Base-by-base conservation (phyloP, 306 rosid species). In the Gleditsia sinensis region DNA sequence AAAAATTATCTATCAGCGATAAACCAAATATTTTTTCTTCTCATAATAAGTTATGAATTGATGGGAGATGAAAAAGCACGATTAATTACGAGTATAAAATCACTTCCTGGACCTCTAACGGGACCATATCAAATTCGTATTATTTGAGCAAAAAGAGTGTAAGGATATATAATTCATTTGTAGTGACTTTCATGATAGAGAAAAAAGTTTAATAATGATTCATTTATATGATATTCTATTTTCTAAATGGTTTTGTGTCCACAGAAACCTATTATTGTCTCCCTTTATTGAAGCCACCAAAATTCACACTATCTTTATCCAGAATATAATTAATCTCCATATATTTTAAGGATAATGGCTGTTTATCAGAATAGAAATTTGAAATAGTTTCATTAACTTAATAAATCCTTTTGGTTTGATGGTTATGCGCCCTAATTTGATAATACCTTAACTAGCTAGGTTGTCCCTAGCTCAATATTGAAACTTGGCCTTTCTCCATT, bases 221-320 rank as follows among this genome's bases (percentile, higher is more conserved):
- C 9, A 50, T 75, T 63, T 62, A 24, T 49, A 75, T 51, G 28
- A 64, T 64, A 63, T 63, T 21, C 1, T 74, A 33, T 1, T 50
- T 74, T 7, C 19, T 48, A 30, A 68, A 75, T 24, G 71, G 37
- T 61, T 34, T 33, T 61, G 61, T 45, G 77, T 4, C 69, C 39
- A 74, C 62, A 48, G 21, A 23, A 69, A 51, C 24, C n/a, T 67
- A 14, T 54, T 9, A 14, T 50, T 40, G 39, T 50, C 39, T 51
- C 27, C 21, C 19, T 43, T 48, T 19, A 66, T 28, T 66, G 27
- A 55, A 66, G 9, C 55, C 37, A 37, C 7, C 67, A 75, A 27
- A 65, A 48, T 48, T 20, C 21, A 75, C 46, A 54, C 36, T 10
- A 40, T 43, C 37, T 40, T 28, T 54, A 58, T 75, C 16, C 17